Evolutionary conservation across 2,329 filamentous ascomycete species (phyloP).

Genomic region (Trichoderma arundinaceum): DNA sequence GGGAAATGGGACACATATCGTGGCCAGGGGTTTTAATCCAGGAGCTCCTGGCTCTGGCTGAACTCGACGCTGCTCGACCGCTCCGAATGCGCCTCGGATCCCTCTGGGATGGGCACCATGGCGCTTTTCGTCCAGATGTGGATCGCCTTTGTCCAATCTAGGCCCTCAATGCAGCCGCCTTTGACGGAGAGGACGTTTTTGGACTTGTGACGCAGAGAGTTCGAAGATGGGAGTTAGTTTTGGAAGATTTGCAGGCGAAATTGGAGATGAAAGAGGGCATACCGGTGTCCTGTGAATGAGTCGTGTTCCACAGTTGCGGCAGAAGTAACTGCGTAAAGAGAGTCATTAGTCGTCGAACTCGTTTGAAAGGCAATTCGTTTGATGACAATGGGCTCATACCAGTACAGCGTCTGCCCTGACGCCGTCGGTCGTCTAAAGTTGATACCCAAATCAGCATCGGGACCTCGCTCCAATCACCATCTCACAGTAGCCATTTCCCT

Average conservation of each 20-base stretch:
- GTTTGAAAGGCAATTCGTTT: not conserved
- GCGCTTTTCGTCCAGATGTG: conserved; percentile 73
- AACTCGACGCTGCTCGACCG: conserved; percentile 55
- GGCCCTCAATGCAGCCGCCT: conserved; percentile 67
- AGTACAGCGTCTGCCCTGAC: conserved; percentile 63
- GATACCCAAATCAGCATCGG: not conserved
- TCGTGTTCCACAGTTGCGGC: conserved; percentile 68
- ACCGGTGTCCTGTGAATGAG: conserved; percentile 67
- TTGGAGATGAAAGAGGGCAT: conserved; percentile 35
- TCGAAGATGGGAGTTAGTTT: conserved; percentile 29
- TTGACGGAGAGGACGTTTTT: conserved; percentile 69
- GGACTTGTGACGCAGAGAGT: conserved; percentile 44
- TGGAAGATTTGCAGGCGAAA: not conserved
- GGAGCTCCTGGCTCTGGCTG: conserved; percentile 50
- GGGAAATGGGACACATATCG: not conserved
- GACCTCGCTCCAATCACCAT: not conserved
- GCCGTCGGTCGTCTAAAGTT: conserved; percentile 58
- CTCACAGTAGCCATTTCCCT: not conserved
- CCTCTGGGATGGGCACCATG: conserved; percentile 71
- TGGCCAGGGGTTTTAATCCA: conserved; percentile 47
- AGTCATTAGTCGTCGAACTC: conserved; percentile 15
- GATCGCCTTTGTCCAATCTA: conserved; percentile 65
- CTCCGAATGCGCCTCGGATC: conserved; percentile 62
- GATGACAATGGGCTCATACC: conserved; percentile 46
- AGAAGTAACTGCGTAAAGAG: conserved; percentile 61